phyloP scores from a whole-genome alignment of 495 filamentous ascomycete genomes.

The Lindgomyces ingoldianus region DNA sequence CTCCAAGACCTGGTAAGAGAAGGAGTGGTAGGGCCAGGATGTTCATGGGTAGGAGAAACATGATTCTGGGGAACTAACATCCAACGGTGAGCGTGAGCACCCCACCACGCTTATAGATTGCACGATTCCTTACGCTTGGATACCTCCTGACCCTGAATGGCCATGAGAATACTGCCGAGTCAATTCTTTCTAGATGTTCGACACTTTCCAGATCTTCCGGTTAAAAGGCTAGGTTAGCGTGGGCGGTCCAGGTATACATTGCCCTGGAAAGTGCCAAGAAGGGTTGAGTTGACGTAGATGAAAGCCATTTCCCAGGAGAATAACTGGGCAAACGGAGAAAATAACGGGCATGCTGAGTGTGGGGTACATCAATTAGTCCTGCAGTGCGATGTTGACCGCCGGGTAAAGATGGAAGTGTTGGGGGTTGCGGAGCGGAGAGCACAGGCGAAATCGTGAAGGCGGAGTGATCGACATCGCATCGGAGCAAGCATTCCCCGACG shows the following conservation, averaged over 20 bases:
- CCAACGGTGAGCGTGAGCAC: neutral
- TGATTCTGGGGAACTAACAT: too few relatives aligned
- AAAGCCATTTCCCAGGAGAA: neutral
- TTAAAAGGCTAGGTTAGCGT: slow-evolving; percentile 8
- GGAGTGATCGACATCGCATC: slow-evolving; percentile 14
- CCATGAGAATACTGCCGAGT: neutral
- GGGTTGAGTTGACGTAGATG: slow-evolving; percentile 7
- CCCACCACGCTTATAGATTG: slow-evolving; percentile 2
- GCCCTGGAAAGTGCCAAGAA: slow-evolving; percentile 1
- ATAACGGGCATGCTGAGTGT: slow-evolving; percentile 4
- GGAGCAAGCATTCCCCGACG: slow-evolving; percentile 2
- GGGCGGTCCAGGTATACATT: neutral
- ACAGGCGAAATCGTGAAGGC: neutral
- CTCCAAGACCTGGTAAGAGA: slow-evolving; percentile 5
- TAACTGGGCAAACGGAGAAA: slow-evolving; percentile 10
- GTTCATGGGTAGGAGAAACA: too few relatives aligned
- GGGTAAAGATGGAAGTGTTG: slow-evolving; percentile 24
- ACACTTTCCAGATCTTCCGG: slow-evolving; percentile 1
- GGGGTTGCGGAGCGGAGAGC: neutral
- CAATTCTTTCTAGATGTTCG: neutral
- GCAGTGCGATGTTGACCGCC: slow-evolving; percentile 5
- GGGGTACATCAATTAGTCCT: slow-evolving; percentile 21
- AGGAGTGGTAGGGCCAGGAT: too few relatives aligned
- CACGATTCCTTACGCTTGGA: neutral
- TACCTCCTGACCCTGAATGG: neutral